Conservation (phyloP, 345 rosid genomes). For the Hirschfeldia incana region DNA sequence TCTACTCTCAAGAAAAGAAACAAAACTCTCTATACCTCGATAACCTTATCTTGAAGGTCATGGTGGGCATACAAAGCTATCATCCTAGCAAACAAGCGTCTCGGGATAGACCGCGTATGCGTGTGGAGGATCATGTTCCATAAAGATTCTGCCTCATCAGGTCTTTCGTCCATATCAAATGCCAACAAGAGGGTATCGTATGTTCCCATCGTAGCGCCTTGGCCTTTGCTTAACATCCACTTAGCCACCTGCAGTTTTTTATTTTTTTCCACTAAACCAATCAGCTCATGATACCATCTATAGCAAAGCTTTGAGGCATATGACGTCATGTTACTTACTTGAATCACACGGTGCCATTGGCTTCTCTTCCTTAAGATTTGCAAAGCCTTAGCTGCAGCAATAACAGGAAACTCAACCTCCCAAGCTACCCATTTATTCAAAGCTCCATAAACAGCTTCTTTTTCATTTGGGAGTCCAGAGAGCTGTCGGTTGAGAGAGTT, state of each 20-base stretch:
- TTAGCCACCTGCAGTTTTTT: constrained; percentile 60
- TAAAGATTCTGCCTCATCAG: constrained; percentile 74
- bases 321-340: constrained; percentile 43
- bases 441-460: constrained; percentile 80
- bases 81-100: constrained; percentile 77
- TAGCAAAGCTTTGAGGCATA: constrained; percentile 1
- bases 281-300: constrained; percentile 9
- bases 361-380: constrained; percentile 60
- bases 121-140: constrained; percentile 87
- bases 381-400: constrained; percentile 78
- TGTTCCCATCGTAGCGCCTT: constrained; percentile 88
- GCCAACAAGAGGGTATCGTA: constrained; percentile 77
- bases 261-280: constrained; percentile 14
- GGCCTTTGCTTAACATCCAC: constrained; percentile 97
- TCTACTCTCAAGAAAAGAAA: background rate
- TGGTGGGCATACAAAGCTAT: constrained; percentile 81
- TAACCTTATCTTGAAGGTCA: constrained; percentile 59
- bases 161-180: constrained; percentile 75
- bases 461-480: constrained; percentile 75
- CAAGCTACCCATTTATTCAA: constrained; percentile 85
- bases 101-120: constrained; percentile 76
- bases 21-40: constrained; percentile 51
- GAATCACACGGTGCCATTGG: constrained; percentile 82
- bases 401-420: constrained; percentile 81
- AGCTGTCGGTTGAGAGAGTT: constrained; percentile 44